These are phyloP conservation scores for Ustilago trichophora DNA, from an alignment of 1,284 basidiomycete genomes.

Conservation along the genomic window DNA sequence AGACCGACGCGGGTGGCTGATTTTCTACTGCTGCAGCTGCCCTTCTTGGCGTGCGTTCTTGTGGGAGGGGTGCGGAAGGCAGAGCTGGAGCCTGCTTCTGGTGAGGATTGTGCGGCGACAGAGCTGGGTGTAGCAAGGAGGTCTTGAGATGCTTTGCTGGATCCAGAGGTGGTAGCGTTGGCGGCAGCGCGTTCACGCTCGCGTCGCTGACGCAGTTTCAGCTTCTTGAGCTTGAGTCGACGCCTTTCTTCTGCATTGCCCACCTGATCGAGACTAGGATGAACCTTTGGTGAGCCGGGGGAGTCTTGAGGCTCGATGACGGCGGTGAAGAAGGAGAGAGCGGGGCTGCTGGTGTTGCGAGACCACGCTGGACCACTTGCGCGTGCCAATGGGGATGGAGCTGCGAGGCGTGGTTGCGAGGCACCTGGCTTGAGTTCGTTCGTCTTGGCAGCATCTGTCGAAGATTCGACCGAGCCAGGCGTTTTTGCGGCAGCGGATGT, in stretches of 20 bases:
- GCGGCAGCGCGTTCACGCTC: constrained; percentile 26
- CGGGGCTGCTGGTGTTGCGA: constrained; percentile 46
- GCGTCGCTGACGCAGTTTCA: constrained; percentile 35
- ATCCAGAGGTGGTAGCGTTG: constrained; percentile 8
- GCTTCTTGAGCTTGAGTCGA: constrained; percentile 51
- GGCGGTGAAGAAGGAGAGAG: constrained; percentile 53
- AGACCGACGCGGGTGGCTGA: constrained; percentile 33
- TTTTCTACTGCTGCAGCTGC: constrained; percentile 26
- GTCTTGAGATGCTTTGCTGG: constrained; percentile 8
- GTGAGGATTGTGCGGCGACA: constrained; percentile 23
- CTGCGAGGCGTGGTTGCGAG: constrained; percentile 22
- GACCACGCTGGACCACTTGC: constrained; percentile 23
- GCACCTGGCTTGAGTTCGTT: constrained; percentile 10
- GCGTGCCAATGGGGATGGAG: constrained; percentile 22
- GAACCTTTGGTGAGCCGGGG: constrained; percentile 27
- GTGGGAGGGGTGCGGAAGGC: constrained; percentile 33
- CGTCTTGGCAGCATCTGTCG: constrained; percentile 1
- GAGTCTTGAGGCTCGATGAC: constrained; percentile 37
- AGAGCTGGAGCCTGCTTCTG: constrained; percentile 18
- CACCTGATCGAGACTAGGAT: constrained; percentile 52
- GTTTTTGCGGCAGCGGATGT: background rate
- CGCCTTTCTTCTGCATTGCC: constrained; percentile 54
- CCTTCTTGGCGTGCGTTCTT: constrained; percentile 20
- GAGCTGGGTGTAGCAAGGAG: constrained; percentile 36
- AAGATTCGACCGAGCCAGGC: background rate